These are phyloP conservation scores for Termitomyces bulborhizus DNA, from an alignment of 768 basidiomycete genomes.

Conservation along the genomic window DNA sequence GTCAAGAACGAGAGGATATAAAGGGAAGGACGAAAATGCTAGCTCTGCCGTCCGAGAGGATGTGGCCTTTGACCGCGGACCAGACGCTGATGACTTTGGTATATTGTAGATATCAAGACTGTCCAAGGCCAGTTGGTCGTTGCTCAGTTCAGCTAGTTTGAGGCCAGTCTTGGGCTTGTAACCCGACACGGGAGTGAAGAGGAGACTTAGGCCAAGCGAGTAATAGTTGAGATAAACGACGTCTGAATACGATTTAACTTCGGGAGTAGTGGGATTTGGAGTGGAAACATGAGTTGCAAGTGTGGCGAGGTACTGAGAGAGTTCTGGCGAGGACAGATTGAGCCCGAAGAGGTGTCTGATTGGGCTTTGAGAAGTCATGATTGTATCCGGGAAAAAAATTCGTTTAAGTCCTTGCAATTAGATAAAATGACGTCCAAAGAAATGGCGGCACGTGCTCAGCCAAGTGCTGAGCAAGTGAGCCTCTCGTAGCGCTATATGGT, in stretches of 20 bases:
- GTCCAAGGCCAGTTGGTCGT: constrained; percentile 50
- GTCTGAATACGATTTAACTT: constrained; percentile 78
- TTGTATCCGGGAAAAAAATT: neutral
- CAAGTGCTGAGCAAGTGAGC: neutral
- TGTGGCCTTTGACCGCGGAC: constrained; percentile 22
- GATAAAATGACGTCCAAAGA: too few relatives aligned
- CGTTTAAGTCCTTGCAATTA: too few relatives aligned
- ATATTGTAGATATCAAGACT: constrained; percentile 83
- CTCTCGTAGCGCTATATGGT: neutral
- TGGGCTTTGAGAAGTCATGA: constrained; percentile 1
- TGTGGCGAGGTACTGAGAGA: constrained; percentile 36
- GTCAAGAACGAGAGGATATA: constrained; percentile 43
- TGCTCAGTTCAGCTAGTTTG: constrained; percentile 37
- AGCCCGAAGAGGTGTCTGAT: constrained; percentile 42
- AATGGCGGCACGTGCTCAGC: neutral
- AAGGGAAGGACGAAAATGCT: constrained; percentile 52
- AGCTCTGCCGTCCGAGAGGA: constrained; percentile 40
- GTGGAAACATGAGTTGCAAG: constrained; percentile 22
- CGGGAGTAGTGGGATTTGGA: constrained; percentile 32
- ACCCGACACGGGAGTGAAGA: constrained; percentile 60
- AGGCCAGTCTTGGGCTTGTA: constrained; percentile 51
- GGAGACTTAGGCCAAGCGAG: constrained; percentile 72
- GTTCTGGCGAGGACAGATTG: constrained; percentile 37
- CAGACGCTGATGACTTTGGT: constrained; percentile 22
- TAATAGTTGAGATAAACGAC: constrained; percentile 85